A percentile compares a stretch with the other conserved stretches of the same genome.
Conservation (phyloP, 108 stramenopile genomes). For the Schizochytrium sp. region DNA sequence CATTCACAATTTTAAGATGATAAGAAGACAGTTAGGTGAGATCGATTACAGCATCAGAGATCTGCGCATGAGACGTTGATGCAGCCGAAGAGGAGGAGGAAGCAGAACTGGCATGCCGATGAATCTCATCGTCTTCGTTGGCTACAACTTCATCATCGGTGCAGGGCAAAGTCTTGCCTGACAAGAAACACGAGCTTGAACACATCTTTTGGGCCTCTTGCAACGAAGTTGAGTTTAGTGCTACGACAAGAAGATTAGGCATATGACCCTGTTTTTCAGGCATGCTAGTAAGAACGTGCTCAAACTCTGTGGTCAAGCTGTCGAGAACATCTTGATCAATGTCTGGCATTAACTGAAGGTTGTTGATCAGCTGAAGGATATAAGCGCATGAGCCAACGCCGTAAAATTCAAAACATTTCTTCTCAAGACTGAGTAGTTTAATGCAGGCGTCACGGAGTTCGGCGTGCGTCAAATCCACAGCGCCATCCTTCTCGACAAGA, state of each 20-base stretch:
- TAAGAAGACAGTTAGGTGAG: too few relatives aligned
- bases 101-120: neutral
- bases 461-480: neutral
- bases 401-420: neutral
- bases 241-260: neutral
- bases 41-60: neutral
- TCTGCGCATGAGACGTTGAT: neutral
- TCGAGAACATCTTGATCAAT: neutral
- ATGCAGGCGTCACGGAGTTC: constrained; percentile 21
- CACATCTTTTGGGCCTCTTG: neutral
- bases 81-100: constrained; percentile 8
- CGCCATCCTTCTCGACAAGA: neutral
- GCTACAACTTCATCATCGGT: neutral
- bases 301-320: neutral
- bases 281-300: neutral
- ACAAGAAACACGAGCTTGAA: neutral
- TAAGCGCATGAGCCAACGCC: neutral
- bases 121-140: neutral
- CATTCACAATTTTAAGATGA: too few relatives aligned
- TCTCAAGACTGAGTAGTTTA: neutral
- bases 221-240: neutral
- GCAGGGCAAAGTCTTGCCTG: neutral
- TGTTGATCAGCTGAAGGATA: neutral
- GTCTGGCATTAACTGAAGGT: neutral
- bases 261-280: neutral